Evolutionary conservation across 2,329 filamentous ascomycete species (phyloP).

Genomic region (Diplodia corticola): DNA sequence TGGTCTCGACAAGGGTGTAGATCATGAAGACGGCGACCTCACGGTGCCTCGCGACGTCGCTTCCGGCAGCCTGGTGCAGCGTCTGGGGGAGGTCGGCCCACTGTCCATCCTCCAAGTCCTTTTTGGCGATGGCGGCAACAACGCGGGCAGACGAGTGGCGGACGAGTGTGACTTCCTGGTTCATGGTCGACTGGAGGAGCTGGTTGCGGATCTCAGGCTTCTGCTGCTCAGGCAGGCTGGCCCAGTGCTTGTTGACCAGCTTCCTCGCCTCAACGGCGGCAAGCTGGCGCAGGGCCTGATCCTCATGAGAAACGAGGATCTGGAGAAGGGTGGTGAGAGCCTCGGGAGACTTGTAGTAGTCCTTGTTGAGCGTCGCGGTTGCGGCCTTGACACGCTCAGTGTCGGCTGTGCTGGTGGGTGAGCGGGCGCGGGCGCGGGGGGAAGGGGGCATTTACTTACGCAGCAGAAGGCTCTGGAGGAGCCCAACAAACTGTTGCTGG

Average conservation of each 20-base stretch:
- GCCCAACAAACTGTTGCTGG: slow-evolving; percentile 78
- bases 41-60: slow-evolving; percentile 72
- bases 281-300: slow-evolving; percentile 73
- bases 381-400: slow-evolving; percentile 75
- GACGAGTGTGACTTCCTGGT: slow-evolving; percentile 73
- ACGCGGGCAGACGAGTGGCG: slow-evolving; percentile 87
- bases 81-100: slow-evolving; percentile 79
- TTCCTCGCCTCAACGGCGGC: slow-evolving; percentile 87
- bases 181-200: slow-evolving; percentile 79
- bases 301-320: slow-evolving; percentile 76
- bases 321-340: slow-evolving; percentile 85
- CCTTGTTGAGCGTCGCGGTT: slow-evolving; percentile 86
- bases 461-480: slow-evolving; percentile 84
- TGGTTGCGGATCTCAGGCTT: slow-evolving; percentile 79
- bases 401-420: slow-evolving; percentile 61
- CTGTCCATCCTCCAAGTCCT: slow-evolving; percentile 84
- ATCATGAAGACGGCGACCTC: slow-evolving; percentile 93
- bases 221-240: slow-evolving; percentile 68
- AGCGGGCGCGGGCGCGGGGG: slow-evolving; percentile 38
- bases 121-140: slow-evolving; percentile 79
- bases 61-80: slow-evolving; percentile 77
- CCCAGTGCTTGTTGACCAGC: slow-evolving; percentile 84
- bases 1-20: slow-evolving; percentile 85
- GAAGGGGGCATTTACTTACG: slow-evolving; percentile 59
- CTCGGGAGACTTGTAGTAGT: slow-evolving; percentile 84